phyloP scores from a whole-genome alignment of 345 rosid genomes.

The Gossypium stocksii region DNA sequence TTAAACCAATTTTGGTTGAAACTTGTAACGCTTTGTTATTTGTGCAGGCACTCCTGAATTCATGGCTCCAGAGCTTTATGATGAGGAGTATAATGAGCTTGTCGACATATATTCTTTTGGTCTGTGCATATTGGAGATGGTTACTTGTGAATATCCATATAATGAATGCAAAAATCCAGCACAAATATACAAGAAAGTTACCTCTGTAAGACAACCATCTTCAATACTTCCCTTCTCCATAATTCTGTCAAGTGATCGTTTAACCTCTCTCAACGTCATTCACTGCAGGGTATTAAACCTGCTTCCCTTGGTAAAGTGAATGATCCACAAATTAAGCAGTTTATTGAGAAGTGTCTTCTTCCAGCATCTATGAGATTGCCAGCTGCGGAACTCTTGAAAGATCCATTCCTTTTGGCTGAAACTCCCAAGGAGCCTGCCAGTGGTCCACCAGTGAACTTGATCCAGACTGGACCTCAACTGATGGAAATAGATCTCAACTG shows the following conservation, averaged over 20 bases:
- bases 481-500: slow-evolving; percentile 56
- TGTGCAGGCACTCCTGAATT: slow-evolving; percentile 76
- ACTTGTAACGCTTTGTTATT: slow-evolving; percentile 6
- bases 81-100: slow-evolving; percentile 80
- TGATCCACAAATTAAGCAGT: slow-evolving; percentile 58
- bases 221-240: background rate
- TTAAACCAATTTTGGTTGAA: background rate
- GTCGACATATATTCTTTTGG: slow-evolving; percentile 85
- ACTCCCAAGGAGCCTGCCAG: slow-evolving; percentile 34
- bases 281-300: slow-evolving; percentile 68
- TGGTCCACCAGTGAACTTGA: slow-evolving; percentile 25
- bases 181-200: slow-evolving; percentile 79
- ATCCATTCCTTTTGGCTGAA: slow-evolving; percentile 56
- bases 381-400: slow-evolving; percentile 68
- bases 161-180: slow-evolving; percentile 74
- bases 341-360: slow-evolving; percentile 87
- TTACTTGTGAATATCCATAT: slow-evolving; percentile 75
- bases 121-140: slow-evolving; percentile 81
- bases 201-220: slow-evolving; percentile 41
- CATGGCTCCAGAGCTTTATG: slow-evolving; percentile 95
- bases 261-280: slow-evolving; percentile 4
- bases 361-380: slow-evolving; percentile 60
- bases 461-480: slow-evolving; percentile 33
- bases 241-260: background rate
- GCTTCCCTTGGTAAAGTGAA: slow-evolving; percentile 65